Evolutionary conservation across 2,329 filamentous ascomycete genomes (phyloP), one percentile per base, ranked within the genome.

Genomic region (Trichoderma simmonsii): DNA sequence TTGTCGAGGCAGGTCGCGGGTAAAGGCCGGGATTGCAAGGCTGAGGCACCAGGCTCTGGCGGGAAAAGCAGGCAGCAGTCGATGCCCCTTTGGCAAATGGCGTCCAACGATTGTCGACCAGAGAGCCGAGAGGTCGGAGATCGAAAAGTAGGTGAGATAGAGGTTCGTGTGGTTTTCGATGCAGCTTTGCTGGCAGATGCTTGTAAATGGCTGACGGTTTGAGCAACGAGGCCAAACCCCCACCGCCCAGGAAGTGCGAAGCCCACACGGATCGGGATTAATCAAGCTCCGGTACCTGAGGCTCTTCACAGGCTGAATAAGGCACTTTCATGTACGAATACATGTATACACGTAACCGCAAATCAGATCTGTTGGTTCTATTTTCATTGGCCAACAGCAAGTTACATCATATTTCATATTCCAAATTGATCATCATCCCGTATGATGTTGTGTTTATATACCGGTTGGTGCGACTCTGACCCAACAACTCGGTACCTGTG

Each of bases 21-120:
- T 70, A 70, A 70, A 70, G 39, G 67, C 43, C 67, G 67, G 64
- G 21, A 54, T 34, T 54, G 57, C 67, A 36, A 70, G 67, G 67
- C 67, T 70, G 67, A 70, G 43, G 39, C 14, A 11, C 67, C 57
- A 26, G 56, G 39, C 57, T 62, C 36, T 36, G 56, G 67, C 36
- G 56, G 34, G 28, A 18, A 18, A 32, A 30, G 60, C 48, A 51
- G 51, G 57, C 30, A 34, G 26, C 28, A 9, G 14, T 21, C n/a
- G 21, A 21, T 34, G 57, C 57, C 30, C 6, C 43, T 12, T 54
- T 15, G n/a, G 30, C 28, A 30, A 54, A 34, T 24, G 39, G 57
- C 57, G 24, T 36, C 39, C 14, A 30, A 24, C 43, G 30, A 43
- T 34, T 48, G 48, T 24, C 56, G 60, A 28, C 28, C 21, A 57